These are phyloP conservation scores for Trametes meyenii DNA, from an alignment of 768 basidiomycete genomes.

Conservation along the genomic window DNA sequence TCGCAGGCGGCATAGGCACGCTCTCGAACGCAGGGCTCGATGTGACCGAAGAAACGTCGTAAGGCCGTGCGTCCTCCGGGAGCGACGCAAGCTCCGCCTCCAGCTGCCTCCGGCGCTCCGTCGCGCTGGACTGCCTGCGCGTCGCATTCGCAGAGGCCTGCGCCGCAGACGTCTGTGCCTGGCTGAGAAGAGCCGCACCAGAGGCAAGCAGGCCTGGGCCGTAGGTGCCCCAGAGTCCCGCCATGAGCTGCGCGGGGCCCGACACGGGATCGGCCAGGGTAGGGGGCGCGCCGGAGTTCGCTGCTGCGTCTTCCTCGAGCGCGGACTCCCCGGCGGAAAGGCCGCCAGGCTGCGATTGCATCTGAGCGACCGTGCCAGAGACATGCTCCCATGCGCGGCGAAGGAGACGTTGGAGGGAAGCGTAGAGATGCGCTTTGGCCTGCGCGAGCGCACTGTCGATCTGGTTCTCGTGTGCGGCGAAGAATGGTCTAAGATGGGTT, in stretches of 20 bases:
- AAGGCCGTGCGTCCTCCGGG: slow-evolving; percentile 23
- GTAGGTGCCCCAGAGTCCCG: slow-evolving; percentile 76
- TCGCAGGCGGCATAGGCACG: slow-evolving; percentile 38
- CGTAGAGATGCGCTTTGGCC: slow-evolving; percentile 58
- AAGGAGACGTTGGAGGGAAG: slow-evolving; percentile 65
- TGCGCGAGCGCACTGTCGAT: slow-evolving; percentile 82
- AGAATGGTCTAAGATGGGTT: slow-evolving; percentile 79
- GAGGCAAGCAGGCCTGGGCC: slow-evolving; percentile 73
- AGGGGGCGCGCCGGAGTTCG: slow-evolving; percentile 43
- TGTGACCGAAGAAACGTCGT: slow-evolving; percentile 28
- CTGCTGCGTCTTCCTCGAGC: slow-evolving; percentile 28
- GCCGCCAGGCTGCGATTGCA: slow-evolving; percentile 27
- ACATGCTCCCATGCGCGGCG: slow-evolving; percentile 69
- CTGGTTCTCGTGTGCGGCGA: slow-evolving; percentile 77
- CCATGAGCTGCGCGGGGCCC: slow-evolving; percentile 67
- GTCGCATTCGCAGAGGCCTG: slow-evolving; percentile 25
- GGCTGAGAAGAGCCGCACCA: slow-evolving; percentile 63
- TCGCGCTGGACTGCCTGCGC: slow-evolving; percentile 23
- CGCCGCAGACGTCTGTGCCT: slow-evolving; percentile 48
- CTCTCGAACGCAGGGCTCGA: slow-evolving; percentile 27
- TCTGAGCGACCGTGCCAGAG: slow-evolving; percentile 50
- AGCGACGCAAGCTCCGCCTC: slow-evolving; percentile 64
- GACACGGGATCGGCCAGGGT: slow-evolving; percentile 55
- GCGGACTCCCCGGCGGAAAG: slow-evolving; percentile 18
- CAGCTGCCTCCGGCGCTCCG: slow-evolving; percentile 52